Base-by-base conservation (phyloP, 441 rosid genomes). In the Jatropha podagrica region DNA sequence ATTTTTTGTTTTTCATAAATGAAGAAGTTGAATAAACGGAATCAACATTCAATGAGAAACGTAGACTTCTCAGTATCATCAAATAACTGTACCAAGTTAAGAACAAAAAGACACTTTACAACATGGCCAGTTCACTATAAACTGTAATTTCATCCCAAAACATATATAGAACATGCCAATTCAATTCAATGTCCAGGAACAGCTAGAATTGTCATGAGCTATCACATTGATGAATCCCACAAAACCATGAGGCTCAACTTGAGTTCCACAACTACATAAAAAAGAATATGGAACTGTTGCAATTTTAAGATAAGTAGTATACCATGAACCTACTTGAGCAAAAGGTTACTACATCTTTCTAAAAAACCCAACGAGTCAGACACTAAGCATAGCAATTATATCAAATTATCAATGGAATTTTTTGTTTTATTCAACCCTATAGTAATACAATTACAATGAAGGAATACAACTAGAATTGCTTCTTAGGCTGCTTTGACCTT, bases 401-500 rank as follows among this genome's bases (percentile, higher is more conserved):
- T 65, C 27, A 41, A 65, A 65, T 65, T 65, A 65, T 65, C 15
- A 65, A 65, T 65, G 5, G 27, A 65, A 65, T 8, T 65, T 48
- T 32, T 62, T 62, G 32, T 60, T 60, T 60, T 60, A 23, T 60
- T 60, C 65, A 60, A 60, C 65, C 40, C 6, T 60, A 60, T 27
- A 60, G 65, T 27, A 62, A 58, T 58, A 7, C 20, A 58, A n/a
- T 58, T 20, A 58, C 10, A 58, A 58, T 58, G 0, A 4, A 60
- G 65, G 37, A 62, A 58, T 58, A 7, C 8, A 58, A n/a, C n/a
- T 20, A 58, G 32, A 58, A 58, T 58, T 32, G 48, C 23, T 56
- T 68, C 51, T 40, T 65, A 74, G 48, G n/a, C 56, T 64, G 75
- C 48, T 20, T 49, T 49, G 49, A 70, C 52, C 65, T 63, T 71